Evolutionary conservation across 2,329 filamentous ascomycete species (phyloP).

Genomic region (Alternaria viburni): DNA sequence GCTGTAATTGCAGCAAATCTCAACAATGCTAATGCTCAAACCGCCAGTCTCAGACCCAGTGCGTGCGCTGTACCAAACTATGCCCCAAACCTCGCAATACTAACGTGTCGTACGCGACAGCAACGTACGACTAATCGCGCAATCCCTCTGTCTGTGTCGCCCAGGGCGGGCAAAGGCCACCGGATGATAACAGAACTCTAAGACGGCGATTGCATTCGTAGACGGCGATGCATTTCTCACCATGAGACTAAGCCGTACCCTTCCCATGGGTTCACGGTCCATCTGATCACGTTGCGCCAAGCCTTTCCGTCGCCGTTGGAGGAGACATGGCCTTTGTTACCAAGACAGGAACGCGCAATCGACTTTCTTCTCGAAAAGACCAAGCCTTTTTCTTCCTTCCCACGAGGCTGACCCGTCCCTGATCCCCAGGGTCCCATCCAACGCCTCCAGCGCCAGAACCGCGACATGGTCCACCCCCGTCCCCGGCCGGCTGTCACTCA

Average conservation of each 20-base stretch:
- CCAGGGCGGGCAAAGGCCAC: not conserved
- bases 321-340: not conserved
- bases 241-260: not conserved
- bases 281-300: not conserved
- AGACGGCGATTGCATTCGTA: not conserved
- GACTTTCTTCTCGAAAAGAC: constrained; percentile 5
- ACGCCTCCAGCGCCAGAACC: constrained; percentile 7
- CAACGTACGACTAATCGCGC: constrained; percentile 12
- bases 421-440: constrained; percentile 8
- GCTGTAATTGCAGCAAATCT: constrained; percentile 5
- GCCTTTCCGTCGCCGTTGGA: not conserved
- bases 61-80: constrained; percentile 8
- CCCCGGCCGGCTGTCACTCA: constrained; percentile 11
- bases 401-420: constrained; percentile 9
- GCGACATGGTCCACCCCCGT: constrained; percentile 4
- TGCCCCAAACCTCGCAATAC: constrained; percentile 6
- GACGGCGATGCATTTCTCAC: not conserved
- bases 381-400: not conserved
- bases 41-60: constrained; percentile 8
- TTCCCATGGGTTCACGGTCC: not conserved
- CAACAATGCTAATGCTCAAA: constrained; percentile 11
- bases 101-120: not conserved
- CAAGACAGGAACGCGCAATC: constrained; percentile 3
- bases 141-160: not conserved
- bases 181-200: constrained; percentile 1